Evolutionary conservation across 2,329 filamentous ascomycete genomes (phyloP).

Genomic region (Rutstroemia sp.): DNA sequence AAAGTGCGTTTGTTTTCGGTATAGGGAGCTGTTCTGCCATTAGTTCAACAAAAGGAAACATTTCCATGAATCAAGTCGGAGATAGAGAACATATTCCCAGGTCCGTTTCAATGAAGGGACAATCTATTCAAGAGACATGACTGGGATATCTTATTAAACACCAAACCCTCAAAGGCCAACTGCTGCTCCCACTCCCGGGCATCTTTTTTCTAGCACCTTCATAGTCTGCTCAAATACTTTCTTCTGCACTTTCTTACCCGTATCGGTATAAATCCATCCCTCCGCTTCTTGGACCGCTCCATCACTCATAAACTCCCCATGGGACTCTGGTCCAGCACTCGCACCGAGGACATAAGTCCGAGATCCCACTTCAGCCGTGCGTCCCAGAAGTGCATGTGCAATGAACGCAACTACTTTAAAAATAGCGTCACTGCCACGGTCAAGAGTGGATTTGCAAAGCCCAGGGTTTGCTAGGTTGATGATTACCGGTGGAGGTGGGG

Average conservation of each 20-base stretch:
- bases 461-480: constrained; percentile 5
- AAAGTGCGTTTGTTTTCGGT: no score
- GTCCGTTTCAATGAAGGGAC: no score
- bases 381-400: not conserved
- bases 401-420: not conserved
- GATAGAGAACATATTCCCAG: no score
- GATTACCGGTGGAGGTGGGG: not conserved
- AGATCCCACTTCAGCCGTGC: not conserved
- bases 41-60: no score
- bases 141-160: no score
- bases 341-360: not conserved
- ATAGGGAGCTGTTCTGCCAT: no score
- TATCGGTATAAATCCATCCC: constrained; percentile 28
- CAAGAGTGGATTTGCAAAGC: constrained; percentile 6
- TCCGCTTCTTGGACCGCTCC: constrained; percentile 7
- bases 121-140: no score
- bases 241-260: constrained; percentile 31
- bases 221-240: constrained; percentile 26
- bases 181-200: no score
- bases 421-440: not conserved
- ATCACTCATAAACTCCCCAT: constrained; percentile 2
- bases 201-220: no score
- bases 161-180: no score
- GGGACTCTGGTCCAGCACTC: not conserved
- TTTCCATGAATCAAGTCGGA: no score